Evolutionary conservation across 1,284 basidiomycete species (phyloP).

Genomic region (Fistulinella cinereoalba): DNA sequence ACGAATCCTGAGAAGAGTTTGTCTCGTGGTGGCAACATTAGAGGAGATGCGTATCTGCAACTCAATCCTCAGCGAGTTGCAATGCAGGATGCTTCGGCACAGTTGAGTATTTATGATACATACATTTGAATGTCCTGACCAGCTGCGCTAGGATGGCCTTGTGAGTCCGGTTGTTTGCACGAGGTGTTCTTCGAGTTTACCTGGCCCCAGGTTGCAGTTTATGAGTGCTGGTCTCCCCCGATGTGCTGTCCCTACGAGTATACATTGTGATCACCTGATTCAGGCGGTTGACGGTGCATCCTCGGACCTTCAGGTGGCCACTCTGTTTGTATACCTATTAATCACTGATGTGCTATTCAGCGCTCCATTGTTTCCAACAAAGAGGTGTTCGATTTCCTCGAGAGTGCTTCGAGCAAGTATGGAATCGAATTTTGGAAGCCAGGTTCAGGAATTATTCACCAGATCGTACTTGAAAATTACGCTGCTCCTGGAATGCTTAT

Average conservation of each 20-base stretch:
- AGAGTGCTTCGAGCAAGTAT: conserved; percentile 94
- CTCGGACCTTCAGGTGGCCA: conserved; percentile 70
- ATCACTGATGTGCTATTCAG: conserved; percentile 37
- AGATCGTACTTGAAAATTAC: conserved; percentile 98
- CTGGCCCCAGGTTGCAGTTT: conserved; percentile 80
- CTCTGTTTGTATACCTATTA: not conserved
- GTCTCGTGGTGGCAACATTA: conserved; percentile 61
- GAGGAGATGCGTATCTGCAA: conserved; percentile 91
- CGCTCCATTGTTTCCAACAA: conserved; percentile 86
- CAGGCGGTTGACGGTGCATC: conserved; percentile 86
- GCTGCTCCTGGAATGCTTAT: conserved; percentile 87
- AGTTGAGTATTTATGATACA: conserved; percentile 52
- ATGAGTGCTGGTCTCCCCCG: conserved; percentile 92
- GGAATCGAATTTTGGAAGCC: conserved; percentile 96
- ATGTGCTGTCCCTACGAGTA: conserved; percentile 82
- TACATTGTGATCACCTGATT: conserved; percentile 98
- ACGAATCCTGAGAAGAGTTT: conserved; percentile 76
- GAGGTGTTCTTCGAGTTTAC: conserved; percentile 9
- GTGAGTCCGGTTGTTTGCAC: conserved; percentile 40
- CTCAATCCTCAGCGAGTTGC: conserved; percentile 92
- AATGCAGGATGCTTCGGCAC: conserved; percentile 99
- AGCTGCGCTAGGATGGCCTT: conserved; percentile 65
- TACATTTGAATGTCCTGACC: conserved; percentile 6
- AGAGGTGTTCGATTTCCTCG: conserved; percentile 98
- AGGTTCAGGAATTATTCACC: conserved; percentile 95